Evolutionary conservation across 176 grass and related monocot genomes (phyloP), one percentile per base, ranked within the genome.

Genomic region (Lolium rigidum): DNA sequence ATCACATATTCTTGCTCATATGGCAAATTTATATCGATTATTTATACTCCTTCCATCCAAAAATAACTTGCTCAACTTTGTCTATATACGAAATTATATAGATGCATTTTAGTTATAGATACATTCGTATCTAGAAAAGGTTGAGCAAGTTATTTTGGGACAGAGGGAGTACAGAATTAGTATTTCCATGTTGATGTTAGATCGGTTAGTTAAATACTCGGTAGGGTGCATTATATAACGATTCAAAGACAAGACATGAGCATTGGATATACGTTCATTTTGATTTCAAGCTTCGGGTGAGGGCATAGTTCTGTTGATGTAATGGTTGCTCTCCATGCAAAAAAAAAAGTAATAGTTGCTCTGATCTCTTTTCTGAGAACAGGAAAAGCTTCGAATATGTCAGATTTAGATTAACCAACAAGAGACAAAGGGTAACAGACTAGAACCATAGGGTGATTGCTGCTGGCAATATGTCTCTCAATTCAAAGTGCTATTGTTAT

Each of bases 1-100:
- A 87, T 48, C 37, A 75, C 46, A 25, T 35, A 44, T 61, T 90
- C 43, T 87, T 70, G 8, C 43, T 54, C 77, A 51, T 59, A 51
- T 44, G n/a, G 24, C 15, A 50, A 51, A 44, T 73, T 11, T 68
- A 21, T 49, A 82, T 81, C 8, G 3, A 85, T 81, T 77, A 52
- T 18, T 35, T 35, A 35, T 35, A 35, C 31, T 35, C 31, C 31
- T 2, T 35, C 28, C 2, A 2, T 31, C 28, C 28, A 31, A 31
- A 31, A 31, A 31, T 31, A 31, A 31, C 28, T 31, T 31, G 28
- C 28, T 31, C 28, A 31, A 31, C 28, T 31, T 31, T 31, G 28
- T 31, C 31, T 35, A 35, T 1, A 35, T 35, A 35, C 31, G 31
- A 2, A 35, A 35, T 1, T 35, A 35, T 35, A 35, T 35, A 35